phyloP scores from a whole-genome alignment of 2,329 filamentous ascomycete genomes.

The Ascomycota sp. region DNA sequence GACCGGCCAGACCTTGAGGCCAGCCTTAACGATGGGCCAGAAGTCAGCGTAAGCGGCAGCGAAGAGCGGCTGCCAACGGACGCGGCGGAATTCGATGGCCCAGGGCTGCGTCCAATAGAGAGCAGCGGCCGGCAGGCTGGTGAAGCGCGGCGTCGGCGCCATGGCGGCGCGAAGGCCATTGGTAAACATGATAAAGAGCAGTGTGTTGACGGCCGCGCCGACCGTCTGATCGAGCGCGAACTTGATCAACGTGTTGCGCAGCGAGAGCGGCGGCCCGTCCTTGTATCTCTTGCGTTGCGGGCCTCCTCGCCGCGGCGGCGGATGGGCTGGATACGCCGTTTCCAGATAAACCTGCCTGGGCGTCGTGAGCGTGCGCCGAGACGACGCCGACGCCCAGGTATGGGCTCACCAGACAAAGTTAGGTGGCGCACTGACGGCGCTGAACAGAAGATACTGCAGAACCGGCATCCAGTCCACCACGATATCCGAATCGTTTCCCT shows the following conservation, averaged over 20 bases:
- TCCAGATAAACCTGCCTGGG: constrained; percentile 55
- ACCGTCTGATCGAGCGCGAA: constrained; percentile 46
- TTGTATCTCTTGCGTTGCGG: constrained; percentile 1
- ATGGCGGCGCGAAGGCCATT: constrained; percentile 31
- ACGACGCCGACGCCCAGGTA: too few species aligned
- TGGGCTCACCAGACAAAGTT: constrained; percentile 57
- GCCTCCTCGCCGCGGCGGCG: constrained; percentile 13
- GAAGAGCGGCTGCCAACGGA: constrained; percentile 23
- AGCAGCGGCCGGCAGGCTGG: constrained; percentile 13
- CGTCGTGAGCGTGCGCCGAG: neutral
- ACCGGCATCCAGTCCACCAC: constrained; percentile 42
- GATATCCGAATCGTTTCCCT: constrained; percentile 4
- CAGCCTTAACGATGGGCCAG: constrained; percentile 40
- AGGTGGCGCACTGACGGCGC: constrained; percentile 49
- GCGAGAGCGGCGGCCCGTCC: constrained; percentile 20
- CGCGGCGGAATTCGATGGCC: constrained; percentile 20
- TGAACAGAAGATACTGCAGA: constrained; percentile 56
- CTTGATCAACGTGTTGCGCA: constrained; percentile 43
- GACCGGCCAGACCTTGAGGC: constrained; percentile 46
- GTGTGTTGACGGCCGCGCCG: constrained; percentile 40
- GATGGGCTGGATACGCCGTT: constrained; percentile 45
- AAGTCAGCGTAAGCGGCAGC: constrained; percentile 30
- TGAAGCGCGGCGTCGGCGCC: constrained; percentile 16
- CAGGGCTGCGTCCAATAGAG: constrained; percentile 15
- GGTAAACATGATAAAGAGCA: constrained; percentile 38